Percentiles rank a stretch among this genome's conserved stretches.
These are phyloP conservation scores for Geranium incanum DNA, from an alignment of 441 rosid genomes.

Conservation along the genomic window DNA sequence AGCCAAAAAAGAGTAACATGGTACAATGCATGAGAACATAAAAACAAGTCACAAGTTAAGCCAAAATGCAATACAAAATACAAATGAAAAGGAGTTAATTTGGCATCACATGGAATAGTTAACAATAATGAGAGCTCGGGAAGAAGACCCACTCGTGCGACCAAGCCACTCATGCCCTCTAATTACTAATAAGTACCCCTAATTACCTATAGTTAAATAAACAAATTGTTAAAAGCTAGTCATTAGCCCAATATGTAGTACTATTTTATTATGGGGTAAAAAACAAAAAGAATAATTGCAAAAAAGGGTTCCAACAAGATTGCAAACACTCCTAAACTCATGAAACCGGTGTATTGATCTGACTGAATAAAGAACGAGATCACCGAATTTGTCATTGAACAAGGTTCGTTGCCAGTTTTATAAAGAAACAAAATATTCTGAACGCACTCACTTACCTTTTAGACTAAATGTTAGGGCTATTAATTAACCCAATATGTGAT, in stretches of 20 bases:
- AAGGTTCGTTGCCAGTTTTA: too few relatives aligned
- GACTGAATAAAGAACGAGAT: too few relatives aligned
- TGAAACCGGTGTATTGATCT: too few relatives aligned
- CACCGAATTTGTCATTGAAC: too few relatives aligned
- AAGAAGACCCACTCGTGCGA: slow-evolving; percentile 65
- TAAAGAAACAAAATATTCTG: too few relatives aligned
- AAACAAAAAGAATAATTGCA: slow-evolving; percentile 21
- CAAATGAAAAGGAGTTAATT: slow-evolving; percentile 18
- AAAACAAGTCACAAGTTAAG: background rate
- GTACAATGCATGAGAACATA: background rate
- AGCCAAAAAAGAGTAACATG: background rate
- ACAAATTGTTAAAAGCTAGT: background rate
- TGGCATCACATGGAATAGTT: slow-evolving; percentile 16
- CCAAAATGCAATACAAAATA: background rate
- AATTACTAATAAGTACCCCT: slow-evolving; percentile 7
- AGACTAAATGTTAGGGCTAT: too few relatives aligned
- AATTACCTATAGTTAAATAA: background rate
- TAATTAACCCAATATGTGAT: too few relatives aligned
- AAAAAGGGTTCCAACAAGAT: slow-evolving; percentile 14
- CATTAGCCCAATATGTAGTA: background rate
- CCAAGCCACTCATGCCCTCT: slow-evolving; percentile 36
- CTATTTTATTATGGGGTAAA: slow-evolving; percentile 13
- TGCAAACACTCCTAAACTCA: too few relatives aligned
- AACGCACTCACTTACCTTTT: too few relatives aligned
- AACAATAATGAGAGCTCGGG: slow-evolving; percentile 36